Evolutionary conservation across 768 basidiomycete species (phyloP).

Genomic region (Myochromella boudieri): DNA sequence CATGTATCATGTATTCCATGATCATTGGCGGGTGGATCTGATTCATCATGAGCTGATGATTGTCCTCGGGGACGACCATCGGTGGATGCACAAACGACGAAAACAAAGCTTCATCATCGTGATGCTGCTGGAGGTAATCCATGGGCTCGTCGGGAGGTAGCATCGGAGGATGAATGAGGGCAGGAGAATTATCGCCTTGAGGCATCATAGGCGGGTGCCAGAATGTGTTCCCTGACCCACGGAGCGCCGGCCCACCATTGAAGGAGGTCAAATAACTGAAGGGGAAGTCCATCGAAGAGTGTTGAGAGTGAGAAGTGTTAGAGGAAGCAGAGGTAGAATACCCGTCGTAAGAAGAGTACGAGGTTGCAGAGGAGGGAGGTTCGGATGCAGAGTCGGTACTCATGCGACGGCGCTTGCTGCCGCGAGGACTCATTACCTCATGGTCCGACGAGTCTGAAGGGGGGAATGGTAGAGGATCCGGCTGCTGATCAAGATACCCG

Average conservation of each 20-base stretch:
- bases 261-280: constrained; percentile 45
- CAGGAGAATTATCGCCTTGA: constrained; percentile 51
- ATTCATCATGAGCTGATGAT: constrained; percentile 5
- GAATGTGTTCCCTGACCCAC: constrained; percentile 61
- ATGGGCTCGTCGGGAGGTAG: constrained; percentile 64
- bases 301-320: constrained; percentile 55
- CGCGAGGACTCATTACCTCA: constrained; percentile 46
- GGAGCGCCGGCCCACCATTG: constrained; percentile 44
- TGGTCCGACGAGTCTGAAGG: constrained; percentile 38
- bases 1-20: constrained; percentile 19
- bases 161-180: constrained; percentile 71
- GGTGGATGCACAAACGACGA: constrained; percentile 47
- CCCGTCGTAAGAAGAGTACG: constrained; percentile 63
- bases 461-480: constrained; percentile 57
- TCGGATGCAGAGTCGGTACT: constrained; percentile 54
- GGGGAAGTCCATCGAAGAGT: constrained; percentile 67
- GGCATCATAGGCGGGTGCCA: constrained; percentile 81
- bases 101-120: constrained; percentile 63
- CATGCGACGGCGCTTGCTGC: constrained; percentile 71
- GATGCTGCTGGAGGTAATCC: constrained; percentile 71
- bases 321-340: constrained; percentile 56
- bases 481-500: constrained; percentile 52
- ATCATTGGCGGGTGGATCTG: constrained; percentile 24
- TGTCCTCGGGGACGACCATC: constrained; percentile 40
- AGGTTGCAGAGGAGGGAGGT: constrained; percentile 63